A percentile compares a stretch with the other conserved stretches of the same genome.
These are phyloP conservation scores for Leptographium radiaticola DNA, from an alignment of 2,329 filamentous ascomycete genomes.

Conservation along the genomic window DNA sequence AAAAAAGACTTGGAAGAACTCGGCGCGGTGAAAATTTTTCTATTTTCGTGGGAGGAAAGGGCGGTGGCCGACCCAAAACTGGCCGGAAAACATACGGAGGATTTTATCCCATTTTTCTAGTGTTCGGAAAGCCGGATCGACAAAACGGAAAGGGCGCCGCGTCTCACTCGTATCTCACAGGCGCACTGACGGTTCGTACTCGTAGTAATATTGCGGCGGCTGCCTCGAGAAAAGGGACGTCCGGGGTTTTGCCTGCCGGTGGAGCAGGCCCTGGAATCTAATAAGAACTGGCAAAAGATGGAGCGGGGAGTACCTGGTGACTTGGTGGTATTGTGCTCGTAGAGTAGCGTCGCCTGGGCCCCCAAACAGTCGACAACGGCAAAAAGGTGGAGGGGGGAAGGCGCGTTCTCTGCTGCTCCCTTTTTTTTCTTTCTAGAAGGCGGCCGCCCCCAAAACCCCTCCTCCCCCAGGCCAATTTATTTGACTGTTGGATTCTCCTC, in stretches of 20 bases:
- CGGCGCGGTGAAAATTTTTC: not conserved
- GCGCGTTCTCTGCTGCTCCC: not conserved
- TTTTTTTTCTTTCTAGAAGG: not conserved
- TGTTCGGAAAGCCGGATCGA: too few relatives aligned
- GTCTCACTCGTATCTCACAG: too few relatives aligned
- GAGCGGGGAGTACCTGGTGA: not conserved
- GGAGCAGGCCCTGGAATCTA: not conserved
- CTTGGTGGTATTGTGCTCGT: not conserved
- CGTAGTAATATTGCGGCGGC: not conserved
- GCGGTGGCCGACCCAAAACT: too few relatives aligned
- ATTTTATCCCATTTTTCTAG: not conserved
- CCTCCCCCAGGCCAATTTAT: conserved; percentile 12
- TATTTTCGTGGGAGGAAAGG: not conserved
- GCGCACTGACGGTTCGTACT: not conserved
- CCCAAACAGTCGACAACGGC: not conserved
- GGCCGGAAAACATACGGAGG: not conserved
- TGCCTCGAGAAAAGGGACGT: not conserved
- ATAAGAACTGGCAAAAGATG: not conserved
- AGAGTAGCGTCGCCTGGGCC: not conserved
- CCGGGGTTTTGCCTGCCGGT: not conserved
- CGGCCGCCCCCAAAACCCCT: conserved; percentile 4
- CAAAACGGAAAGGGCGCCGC: too few relatives aligned
- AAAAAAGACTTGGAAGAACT: too few relatives aligned
- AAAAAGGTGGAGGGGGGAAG: not conserved
- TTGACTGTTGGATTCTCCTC: conserved; percentile 8